Evolutionary conservation across 352 stramenopile species (phyloP), one percentile per base, ranked within the genome.

Genomic region (Phytophthora tubulina): DNA sequence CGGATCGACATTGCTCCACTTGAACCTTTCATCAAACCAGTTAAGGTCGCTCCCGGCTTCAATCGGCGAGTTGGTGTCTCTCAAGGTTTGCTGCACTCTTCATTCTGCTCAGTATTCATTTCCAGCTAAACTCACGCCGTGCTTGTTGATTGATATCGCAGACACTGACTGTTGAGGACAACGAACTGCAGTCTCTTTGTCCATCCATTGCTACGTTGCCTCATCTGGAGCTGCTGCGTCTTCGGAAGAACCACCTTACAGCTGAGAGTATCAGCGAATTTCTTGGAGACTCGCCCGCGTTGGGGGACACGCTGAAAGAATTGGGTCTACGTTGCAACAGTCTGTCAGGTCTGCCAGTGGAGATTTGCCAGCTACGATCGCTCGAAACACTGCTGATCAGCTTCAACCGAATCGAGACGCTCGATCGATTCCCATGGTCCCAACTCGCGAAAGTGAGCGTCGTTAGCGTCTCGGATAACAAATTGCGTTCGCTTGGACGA

Each of bases 391-490:
- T 96, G 32, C 60, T 92, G 48, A 54, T 96, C 15, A 80, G 83
- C 5, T 87, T 88, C 70, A 96, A 96, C 72, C 76, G 75, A 52
- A 86, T 96, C 31, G 81, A 89, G 68, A 81, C 79, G n/a, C 71
- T 96, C 3, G 87, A 89, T 21, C 56, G 62, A 7, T 92, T 94
- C 33, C 76, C 81, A 14, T 96, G 84, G 84, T 73, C 64, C 1
- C 62, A 80, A 14, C 65, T 93, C 10, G 38, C 14, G 8, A 81
- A 81, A 39, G 42, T 85, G 17, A 90, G 73, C 30, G 75, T 94
- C n/a, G 8, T 91, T 33, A 94, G 85, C 48, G 33, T 93, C 44
- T 91, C 88, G 13, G 86, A 95, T 65, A 96, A 96, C 75, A 89
- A 88, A 58, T 69, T 97, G 27, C 70, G 70, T 0, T 88, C 82